phyloP scores from a whole-genome alignment of 2,329 filamentous ascomycete species.

The Neofusicoccum laricinum region DNA sequence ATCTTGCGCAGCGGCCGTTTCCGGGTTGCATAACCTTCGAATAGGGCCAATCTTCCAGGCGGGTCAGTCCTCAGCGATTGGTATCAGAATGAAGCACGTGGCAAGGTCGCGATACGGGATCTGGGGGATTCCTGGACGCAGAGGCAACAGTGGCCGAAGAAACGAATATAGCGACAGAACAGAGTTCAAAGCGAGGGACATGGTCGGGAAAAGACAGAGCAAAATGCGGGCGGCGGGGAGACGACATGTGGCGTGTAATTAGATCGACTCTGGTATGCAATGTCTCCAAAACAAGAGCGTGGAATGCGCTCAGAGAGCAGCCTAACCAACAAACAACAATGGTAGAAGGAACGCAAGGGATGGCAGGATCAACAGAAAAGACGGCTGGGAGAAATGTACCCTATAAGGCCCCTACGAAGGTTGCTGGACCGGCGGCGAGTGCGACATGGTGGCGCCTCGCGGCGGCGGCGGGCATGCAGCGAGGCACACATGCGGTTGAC shows the following conservation, averaged over 20 bases:
- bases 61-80: not conserved
- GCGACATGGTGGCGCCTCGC: not conserved
- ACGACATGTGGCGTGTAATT: constrained; percentile 16
- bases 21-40: not conserved
- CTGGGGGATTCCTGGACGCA: not conserved
- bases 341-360: constrained; percentile 14
- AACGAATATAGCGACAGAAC: not conserved
- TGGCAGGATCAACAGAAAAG: not conserved
- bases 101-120: not conserved
- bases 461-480: not conserved
- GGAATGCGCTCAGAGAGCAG: constrained; percentile 5
- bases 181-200: constrained; percentile 3
- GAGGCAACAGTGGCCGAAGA: not conserved
- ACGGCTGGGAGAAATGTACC: constrained; percentile 7
- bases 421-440: not conserved
- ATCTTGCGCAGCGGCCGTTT: not conserved
- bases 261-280: constrained; percentile 14
- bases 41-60: not conserved
- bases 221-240: constrained; percentile 12
- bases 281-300: constrained; percentile 9
- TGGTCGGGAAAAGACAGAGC: not conserved
- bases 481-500: not conserved
- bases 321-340: constrained; percentile 5
- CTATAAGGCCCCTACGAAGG: not conserved
- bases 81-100: not conserved